Conservation (phyloP, 352 stramenopile genomes). For the Discostella stelligera region DNA sequence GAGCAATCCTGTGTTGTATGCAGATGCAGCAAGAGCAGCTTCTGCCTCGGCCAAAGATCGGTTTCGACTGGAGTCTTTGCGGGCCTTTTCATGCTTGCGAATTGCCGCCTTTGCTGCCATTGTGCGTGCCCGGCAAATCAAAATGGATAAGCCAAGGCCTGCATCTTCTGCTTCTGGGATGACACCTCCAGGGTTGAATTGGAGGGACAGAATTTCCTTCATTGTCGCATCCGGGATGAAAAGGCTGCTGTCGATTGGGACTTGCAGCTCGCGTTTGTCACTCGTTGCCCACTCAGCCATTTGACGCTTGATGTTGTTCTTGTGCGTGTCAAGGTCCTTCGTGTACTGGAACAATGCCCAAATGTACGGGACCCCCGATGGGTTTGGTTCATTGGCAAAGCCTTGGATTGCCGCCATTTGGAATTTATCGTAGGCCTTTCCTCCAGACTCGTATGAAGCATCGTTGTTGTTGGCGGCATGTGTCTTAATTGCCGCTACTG, state of each 20-base stretch:
- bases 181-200: neutral
- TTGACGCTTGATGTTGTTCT: neutral
- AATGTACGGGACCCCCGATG: neutral
- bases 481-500: too few species aligned
- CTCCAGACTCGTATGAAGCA: neutral
- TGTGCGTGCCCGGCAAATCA: neutral
- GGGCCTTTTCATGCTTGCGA: too few species aligned
- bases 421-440: neutral
- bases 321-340: neutral
- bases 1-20: neutral
- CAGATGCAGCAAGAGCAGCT: too few species aligned
- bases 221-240: neutral
- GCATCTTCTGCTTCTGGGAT: neutral
- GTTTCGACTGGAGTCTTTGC: neutral
- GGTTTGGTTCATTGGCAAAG: too few species aligned
- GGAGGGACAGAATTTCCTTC: neutral
- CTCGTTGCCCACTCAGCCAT: neutral
- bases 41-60: neutral
- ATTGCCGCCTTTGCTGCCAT: too few species aligned
- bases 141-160: neutral
- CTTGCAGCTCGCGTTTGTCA: neutral
- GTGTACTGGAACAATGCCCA: neutral
- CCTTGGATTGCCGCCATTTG: neutral
- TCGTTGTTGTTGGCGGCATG: too few species aligned
- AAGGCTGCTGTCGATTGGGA: neutral